Conservation (phyloP, 768 basidiomycete species). For the Vararia minispora region DNA sequence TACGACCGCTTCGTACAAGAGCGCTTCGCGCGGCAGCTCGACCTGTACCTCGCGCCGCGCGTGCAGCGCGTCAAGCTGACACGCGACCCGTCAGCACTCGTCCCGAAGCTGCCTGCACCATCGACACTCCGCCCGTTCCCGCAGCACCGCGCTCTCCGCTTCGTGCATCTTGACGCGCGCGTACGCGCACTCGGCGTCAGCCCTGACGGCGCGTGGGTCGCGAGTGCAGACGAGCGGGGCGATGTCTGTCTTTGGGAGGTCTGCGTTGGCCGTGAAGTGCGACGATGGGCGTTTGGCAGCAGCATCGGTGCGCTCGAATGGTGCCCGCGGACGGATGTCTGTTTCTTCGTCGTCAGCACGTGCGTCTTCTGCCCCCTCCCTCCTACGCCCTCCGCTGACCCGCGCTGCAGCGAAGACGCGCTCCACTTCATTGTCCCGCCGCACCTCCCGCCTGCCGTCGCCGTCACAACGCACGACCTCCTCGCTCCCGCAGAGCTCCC, state of each 20-base stretch:
- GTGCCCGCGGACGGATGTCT: constrained; percentile 82
- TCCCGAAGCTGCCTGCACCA: constrained; percentile 92
- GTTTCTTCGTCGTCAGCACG: constrained; percentile 71
- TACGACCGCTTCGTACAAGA: constrained; percentile 90
- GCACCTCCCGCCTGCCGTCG: constrained; percentile 48
- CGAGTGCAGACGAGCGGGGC: constrained; percentile 87
- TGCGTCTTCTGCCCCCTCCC: constrained; percentile 30
- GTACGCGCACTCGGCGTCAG: constrained; percentile 72
- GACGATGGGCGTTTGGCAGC: constrained; percentile 71
- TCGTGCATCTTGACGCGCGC: constrained; percentile 54
- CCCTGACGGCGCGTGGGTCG: constrained; percentile 84
- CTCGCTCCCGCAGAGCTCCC: constrained; percentile 58
- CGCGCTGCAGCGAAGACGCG: constrained; percentile 56
- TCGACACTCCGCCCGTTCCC: constrained; percentile 92
- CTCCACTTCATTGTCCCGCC: constrained; percentile 77
- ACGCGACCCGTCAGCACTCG: constrained; percentile 82
- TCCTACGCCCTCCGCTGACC: neutral
- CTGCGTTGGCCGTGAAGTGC: constrained; percentile 78
- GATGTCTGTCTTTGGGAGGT: constrained; percentile 86
- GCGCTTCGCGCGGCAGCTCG: constrained; percentile 86
- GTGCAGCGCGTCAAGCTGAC: constrained; percentile 81
- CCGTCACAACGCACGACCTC: constrained; percentile 47
- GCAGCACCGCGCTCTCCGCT: constrained; percentile 63
- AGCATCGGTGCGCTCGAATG: constrained; percentile 84
- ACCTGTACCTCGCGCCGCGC: constrained; percentile 92